Base-by-base conservation (phyloP, 1,284 basidiomycete genomes). In the Apiotrichum brassicae region DNA sequence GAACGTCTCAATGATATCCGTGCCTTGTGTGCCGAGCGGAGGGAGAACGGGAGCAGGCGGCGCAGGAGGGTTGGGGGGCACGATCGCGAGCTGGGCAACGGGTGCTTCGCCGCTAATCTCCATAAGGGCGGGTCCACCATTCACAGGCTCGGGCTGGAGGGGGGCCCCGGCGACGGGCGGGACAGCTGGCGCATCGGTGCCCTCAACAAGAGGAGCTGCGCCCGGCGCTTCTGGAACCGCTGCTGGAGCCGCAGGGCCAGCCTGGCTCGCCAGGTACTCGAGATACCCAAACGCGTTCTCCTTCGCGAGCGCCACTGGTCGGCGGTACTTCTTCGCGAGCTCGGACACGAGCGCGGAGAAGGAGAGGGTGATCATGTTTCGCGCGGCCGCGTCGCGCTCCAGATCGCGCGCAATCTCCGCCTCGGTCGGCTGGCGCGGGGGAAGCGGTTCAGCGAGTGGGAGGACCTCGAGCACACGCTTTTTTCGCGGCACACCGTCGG, bases 261-360 rank as follows among this genome's bases (percentile, higher is more conserved):
- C 62, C 46, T 60, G 56, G 35, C 56, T 57, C 6, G 53, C 50
- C 12, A 58, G 39, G 5, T 33, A 48, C 6, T 38, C 34, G 5
- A 55, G 52, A 3, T 54, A 46, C 6, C 41, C 52, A 22, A 60
- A 52, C 1, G 63, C 63, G 7, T 61, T 59, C 9, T 62, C 63
- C 65, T 79, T 81, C 37, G 89, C 86, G 36, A 81, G 77, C 68
- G 91, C 87, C 0, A 83, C 87, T 65, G 95, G 94, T 58, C 87
- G 80, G 76, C 91, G 91, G 74, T 87, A 94, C 74, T 94, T 93
- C 67, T 90, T 82, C 75, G 90, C 90, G 59, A 99, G 76, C 69
- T 97, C 92, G 2, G 80, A 81, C 34, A 97, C 74, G 43, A 97
- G 85, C 0, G 88, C 87, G 0, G 88, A 86, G 6, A 98, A 79